Evolutionary conservation across 2,329 filamentous ascomycete genomes (phyloP).

Genomic region (Monilinia laxa): DNA sequence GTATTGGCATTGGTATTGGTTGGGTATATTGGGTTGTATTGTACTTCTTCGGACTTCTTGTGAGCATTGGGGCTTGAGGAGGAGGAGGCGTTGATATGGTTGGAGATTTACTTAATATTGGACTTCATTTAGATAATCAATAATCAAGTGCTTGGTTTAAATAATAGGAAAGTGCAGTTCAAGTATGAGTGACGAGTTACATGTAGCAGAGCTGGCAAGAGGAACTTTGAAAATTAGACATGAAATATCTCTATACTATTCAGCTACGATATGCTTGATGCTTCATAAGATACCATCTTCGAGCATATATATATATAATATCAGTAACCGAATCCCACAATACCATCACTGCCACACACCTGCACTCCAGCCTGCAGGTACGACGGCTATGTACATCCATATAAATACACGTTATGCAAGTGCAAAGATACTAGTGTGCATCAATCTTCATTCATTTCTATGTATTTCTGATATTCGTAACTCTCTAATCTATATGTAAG

Average conservation of each 20-base stretch:
- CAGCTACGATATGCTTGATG: too few species aligned
- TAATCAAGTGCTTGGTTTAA: background rate
- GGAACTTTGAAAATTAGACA: too few species aligned
- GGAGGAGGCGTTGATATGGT: background rate
- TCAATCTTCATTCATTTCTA: background rate
- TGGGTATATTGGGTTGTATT: conserved; percentile 1
- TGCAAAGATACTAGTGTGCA: background rate
- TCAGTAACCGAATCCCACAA: background rate
- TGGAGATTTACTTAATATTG: conserved; percentile 1
- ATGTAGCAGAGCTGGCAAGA: background rate
- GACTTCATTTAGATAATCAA: conserved; percentile 11
- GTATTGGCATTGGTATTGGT: conserved; percentile 10
- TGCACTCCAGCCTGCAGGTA: conserved; percentile 17
- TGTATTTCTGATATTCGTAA: background rate
- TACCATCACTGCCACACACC: background rate
- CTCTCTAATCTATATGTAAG: background rate
- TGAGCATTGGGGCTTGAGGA: conserved; percentile 2
- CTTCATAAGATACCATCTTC: too few species aligned
- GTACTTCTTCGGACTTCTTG: conserved; percentile 1
- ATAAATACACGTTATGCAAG: conserved; percentile 2
- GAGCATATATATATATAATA: too few species aligned
- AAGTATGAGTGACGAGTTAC: background rate
- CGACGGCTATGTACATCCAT: conserved; percentile 11
- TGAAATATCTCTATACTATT: too few species aligned
- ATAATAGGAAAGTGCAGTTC: background rate